A percentile compares a stretch with the other conserved stretches of the same genome.
phyloP scores from a whole-genome alignment of 192 early-diverging fungal species.

The Lunasporangiospora selenospora region DNA sequence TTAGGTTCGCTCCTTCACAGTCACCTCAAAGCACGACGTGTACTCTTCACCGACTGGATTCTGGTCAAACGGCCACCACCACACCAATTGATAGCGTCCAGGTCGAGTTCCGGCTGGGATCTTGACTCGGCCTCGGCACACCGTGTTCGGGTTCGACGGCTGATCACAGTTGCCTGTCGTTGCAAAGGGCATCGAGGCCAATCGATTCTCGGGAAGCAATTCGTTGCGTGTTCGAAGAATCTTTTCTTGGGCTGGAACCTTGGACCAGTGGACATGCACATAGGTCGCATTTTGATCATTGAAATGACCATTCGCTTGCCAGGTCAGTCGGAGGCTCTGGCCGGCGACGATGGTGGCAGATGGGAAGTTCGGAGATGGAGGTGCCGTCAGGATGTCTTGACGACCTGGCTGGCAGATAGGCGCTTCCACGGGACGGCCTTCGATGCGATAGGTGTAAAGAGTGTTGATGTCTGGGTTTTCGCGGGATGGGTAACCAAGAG shows the following conservation, averaged over 20 bases:
- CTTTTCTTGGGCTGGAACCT: no score
- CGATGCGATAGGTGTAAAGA: constrained; percentile 60
- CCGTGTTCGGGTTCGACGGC: constrained; percentile 48
- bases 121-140: constrained; percentile 57
- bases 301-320: constrained; percentile 66
- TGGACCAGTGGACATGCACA: constrained; percentile 51
- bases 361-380: constrained; percentile 49
- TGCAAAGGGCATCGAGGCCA: constrained; percentile 56
- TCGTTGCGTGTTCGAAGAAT: no score
- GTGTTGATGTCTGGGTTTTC: constrained; percentile 52
- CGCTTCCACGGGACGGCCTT: constrained; percentile 28
- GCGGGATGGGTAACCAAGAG: constrained; percentile 61
- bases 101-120: constrained; percentile 56
- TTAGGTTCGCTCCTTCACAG: constrained; percentile 7
- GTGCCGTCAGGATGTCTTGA: constrained; percentile 23
- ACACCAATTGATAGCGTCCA: constrained; percentile 59
- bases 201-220: no score
- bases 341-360: constrained; percentile 57
- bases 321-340: constrained; percentile 55
- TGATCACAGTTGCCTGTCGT: constrained; percentile 51
- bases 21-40: constrained; percentile 66
- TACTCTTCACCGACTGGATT: constrained; percentile 69
- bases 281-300: constrained; percentile 50
- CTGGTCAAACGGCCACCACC: constrained; percentile 68
- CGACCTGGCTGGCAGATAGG: constrained; percentile 57